Evolutionary conservation across 108 stramenopile species (phyloP).

Genomic region (Pseudonitzschia multiseries): DNA sequence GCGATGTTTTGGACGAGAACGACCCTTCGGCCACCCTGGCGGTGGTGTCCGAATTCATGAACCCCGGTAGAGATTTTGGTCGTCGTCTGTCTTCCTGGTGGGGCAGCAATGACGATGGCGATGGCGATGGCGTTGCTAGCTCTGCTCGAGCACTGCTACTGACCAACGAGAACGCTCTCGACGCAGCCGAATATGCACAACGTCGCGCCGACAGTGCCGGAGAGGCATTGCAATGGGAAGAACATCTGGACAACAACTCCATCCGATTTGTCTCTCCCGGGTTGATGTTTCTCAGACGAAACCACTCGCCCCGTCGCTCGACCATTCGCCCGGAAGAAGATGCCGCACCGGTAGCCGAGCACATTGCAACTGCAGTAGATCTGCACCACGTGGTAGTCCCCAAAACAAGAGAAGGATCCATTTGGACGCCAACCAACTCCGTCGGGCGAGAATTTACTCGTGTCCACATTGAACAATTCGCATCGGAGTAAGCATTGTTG

Average conservation of each 20-base stretch:
- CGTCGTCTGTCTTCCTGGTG: conserved; percentile 33
- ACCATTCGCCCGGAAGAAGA: not conserved
- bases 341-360: not conserved
- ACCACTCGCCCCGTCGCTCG: not conserved
- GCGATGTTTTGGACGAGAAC: conserved; percentile 14
- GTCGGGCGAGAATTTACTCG: conserved; percentile 45
- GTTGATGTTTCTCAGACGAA: conserved; percentile 46
- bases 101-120: not conserved
- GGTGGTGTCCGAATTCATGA: conserved; percentile 80
- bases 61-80: conserved; percentile 11
- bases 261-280: conserved; percentile 69
- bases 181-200: conserved; percentile 45
- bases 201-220: conserved; percentile 54
- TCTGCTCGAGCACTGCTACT: conserved; percentile 42
- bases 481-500: too few species aligned
- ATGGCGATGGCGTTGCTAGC: conserved; percentile 1
- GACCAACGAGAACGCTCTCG: conserved; percentile 63
- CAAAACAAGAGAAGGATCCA: conserved; percentile 51
- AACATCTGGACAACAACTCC: conserved; percentile 38
- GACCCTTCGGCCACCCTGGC: conserved; percentile 43
- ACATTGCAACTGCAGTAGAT: not conserved
- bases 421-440: conserved; percentile 82
- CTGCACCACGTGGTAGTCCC: conserved; percentile 49
- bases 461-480: not conserved
- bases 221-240: conserved; percentile 48